phyloP scores from a whole-genome alignment of 768 basidiomycete genomes.

The Mrakia frigida region DNA sequence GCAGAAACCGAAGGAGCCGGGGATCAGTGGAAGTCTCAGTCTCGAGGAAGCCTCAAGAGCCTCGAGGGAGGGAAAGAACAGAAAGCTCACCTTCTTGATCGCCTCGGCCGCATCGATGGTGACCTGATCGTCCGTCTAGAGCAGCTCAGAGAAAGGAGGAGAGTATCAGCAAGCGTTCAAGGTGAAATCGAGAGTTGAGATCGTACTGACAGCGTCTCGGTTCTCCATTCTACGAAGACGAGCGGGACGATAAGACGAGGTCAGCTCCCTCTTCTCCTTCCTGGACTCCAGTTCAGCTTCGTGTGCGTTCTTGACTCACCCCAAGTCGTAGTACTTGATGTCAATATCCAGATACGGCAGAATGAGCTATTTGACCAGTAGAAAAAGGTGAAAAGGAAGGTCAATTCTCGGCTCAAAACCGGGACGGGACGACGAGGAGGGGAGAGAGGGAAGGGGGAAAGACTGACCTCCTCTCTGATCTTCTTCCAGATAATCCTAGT shows the following conservation, averaged over 20 bases:
- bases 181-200: not conserved
- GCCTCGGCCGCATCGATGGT: conserved; percentile 92
- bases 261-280: not conserved
- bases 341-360: conserved; percentile 90
- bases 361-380: conserved; percentile 62
- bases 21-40: not conserved
- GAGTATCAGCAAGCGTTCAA: not conserved
- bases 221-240: conserved; percentile 55
- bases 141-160: too few species aligned
- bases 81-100: conserved; percentile 58
- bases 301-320: conserved; percentile 40
- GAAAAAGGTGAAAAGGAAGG: conserved; percentile 1
- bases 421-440: not conserved
- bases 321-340: conserved; percentile 98
- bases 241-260: not conserved
- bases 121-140: conserved; percentile 80
- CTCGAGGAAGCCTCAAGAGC: not conserved
- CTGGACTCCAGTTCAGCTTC: too few species aligned
- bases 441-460: not conserved
- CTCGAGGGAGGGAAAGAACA: not conserved
- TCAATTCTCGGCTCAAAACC: conserved; percentile 33
- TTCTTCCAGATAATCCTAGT: conserved; percentile 99
- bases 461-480: conserved; percentile 81
- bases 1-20: not conserved
- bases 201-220: conserved; percentile 54